phyloP scores from a whole-genome alignment of 495 filamentous ascomycete species.

The Tetracladium setigerum region DNA sequence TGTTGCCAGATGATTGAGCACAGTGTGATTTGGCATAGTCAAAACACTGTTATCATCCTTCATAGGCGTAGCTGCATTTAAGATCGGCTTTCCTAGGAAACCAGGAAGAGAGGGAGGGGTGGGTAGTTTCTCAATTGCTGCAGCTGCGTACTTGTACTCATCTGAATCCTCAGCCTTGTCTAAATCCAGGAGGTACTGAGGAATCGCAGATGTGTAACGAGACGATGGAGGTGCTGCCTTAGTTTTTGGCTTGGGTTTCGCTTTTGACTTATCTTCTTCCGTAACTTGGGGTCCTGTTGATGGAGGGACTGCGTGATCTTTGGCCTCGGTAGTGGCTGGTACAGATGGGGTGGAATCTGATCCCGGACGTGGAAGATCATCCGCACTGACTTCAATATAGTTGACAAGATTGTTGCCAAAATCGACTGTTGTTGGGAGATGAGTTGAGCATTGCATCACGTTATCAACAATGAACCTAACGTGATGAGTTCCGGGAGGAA shows the following conservation, averaged over 20 bases:
- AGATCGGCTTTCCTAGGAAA: conserved; percentile 88
- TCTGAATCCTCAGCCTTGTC: conserved; percentile 74
- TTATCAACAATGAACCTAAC: conserved; percentile 93
- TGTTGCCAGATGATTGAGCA: conserved; percentile 94
- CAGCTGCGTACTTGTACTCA: conserved; percentile 57
- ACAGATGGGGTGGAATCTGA: conserved; percentile 5
- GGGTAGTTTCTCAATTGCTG: conserved; percentile 65
- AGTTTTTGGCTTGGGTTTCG: conserved; percentile 30
- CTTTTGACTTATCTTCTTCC: conserved; percentile 19
- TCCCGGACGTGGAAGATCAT: conserved; percentile 51
- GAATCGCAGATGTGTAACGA: conserved; percentile 57
- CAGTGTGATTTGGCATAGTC: conserved; percentile 92
- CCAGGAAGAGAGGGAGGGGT: conserved; percentile 80
- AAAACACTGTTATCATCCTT: conserved; percentile 97
- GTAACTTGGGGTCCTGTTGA: conserved; percentile 1
- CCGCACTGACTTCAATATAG: conserved; percentile 87
- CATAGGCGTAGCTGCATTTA: conserved; percentile 83
- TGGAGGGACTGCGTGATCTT: not conserved
- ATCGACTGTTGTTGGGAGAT: conserved; percentile 90
- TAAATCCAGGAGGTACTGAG: conserved; percentile 77
- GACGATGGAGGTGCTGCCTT: conserved; percentile 35
- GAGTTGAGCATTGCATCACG: conserved; percentile 79
- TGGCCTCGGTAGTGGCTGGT: not conserved
- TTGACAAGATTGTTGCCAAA: conserved; percentile 95
- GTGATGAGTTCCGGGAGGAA: conserved; percentile 91